Evolutionary conservation across 2,329 filamentous ascomycete genomes (phyloP).

Genomic region (Colletotrichum costaricense): DNA sequence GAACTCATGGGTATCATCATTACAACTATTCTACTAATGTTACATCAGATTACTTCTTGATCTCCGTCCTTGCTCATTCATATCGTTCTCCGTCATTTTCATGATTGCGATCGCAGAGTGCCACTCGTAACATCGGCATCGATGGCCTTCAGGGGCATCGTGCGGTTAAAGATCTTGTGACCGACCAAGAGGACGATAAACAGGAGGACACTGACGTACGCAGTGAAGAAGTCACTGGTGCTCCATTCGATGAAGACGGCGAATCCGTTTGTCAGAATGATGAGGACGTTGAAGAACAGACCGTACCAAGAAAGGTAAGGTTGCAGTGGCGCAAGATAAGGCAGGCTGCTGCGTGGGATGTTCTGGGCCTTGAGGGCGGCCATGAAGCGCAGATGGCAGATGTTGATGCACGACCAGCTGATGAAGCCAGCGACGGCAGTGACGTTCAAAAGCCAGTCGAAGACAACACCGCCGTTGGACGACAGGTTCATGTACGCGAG

Average conservation of each 20-base stretch:
- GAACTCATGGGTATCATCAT: conserved; percentile 32
- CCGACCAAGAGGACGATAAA: conserved; percentile 70
- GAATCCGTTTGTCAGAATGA: conserved; percentile 77
- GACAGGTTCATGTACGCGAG: conserved; percentile 77
- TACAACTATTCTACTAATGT: conserved; percentile 31
- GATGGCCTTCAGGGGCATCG: conserved; percentile 49
- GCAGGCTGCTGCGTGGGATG: conserved; percentile 67
- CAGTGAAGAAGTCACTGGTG: conserved; percentile 70
- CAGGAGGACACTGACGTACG: conserved; percentile 73
- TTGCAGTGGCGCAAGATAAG: conserved; percentile 71
- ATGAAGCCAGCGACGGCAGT: conserved; percentile 77
- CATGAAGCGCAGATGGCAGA: conserved; percentile 75
- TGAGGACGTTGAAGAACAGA: conserved; percentile 72
- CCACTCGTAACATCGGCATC: conserved; percentile 48
- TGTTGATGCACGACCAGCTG: conserved; percentile 74
- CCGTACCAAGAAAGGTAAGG: conserved; percentile 75
- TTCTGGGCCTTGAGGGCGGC: conserved; percentile 66
- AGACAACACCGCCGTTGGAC: conserved; percentile 67
- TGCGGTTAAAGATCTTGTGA: conserved; percentile 65
- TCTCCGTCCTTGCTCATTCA: not conserved
- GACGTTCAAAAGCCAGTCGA: conserved; percentile 80
- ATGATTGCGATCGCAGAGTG: conserved; percentile 14
- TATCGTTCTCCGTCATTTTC: not conserved
- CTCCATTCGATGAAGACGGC: conserved; percentile 74
- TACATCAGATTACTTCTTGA: conserved; percentile 22